Conservation (phyloP, 2,329 filamentous ascomycete genomes). For the Botrytis elliptica region DNA sequence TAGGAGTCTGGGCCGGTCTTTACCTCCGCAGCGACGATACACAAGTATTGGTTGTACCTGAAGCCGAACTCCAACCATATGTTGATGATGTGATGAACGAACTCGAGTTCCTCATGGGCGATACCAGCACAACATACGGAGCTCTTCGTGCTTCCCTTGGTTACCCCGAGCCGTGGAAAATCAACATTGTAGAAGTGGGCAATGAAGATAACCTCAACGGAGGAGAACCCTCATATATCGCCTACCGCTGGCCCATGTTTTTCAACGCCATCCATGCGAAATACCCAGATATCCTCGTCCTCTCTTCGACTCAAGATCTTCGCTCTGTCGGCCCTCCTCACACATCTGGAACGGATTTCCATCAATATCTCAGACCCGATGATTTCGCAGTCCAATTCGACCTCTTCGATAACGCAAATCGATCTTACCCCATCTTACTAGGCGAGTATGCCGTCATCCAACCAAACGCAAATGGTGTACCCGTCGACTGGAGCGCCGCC, state of each 20-base stretch:
- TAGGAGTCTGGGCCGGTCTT: constrained; percentile 50
- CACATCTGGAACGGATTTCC: constrained; percentile 30
- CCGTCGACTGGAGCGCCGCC: constrained; percentile 17
- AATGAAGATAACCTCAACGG: constrained; percentile 53
- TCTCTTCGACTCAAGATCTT: constrained; percentile 39
- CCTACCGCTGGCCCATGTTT: constrained; percentile 48
- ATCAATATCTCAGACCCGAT: constrained; percentile 34
- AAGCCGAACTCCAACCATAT: constrained; percentile 46
- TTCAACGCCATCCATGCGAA: constrained; percentile 46
- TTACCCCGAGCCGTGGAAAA: constrained; percentile 49
- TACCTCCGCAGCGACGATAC: constrained; percentile 35
- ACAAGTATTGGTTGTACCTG: constrained; percentile 37
- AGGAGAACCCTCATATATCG: constrained; percentile 41
- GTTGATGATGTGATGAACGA: constrained; percentile 51
- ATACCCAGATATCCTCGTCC: constrained; percentile 46
- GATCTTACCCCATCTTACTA: constrained; percentile 30
- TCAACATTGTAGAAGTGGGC: constrained; percentile 51
- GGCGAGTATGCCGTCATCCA: constrained; percentile 37
- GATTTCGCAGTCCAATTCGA: constrained; percentile 30
- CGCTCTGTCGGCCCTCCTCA: constrained; percentile 17
- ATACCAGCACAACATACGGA: constrained; percentile 46
- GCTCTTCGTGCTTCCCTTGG: constrained; percentile 49
- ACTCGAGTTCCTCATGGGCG: constrained; percentile 52
- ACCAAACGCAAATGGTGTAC: constrained; percentile 24
- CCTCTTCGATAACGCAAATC: constrained; percentile 28